Base-by-base conservation (phyloP, 1,284 basidiomycete genomes). In the Irpex sp. region DNA sequence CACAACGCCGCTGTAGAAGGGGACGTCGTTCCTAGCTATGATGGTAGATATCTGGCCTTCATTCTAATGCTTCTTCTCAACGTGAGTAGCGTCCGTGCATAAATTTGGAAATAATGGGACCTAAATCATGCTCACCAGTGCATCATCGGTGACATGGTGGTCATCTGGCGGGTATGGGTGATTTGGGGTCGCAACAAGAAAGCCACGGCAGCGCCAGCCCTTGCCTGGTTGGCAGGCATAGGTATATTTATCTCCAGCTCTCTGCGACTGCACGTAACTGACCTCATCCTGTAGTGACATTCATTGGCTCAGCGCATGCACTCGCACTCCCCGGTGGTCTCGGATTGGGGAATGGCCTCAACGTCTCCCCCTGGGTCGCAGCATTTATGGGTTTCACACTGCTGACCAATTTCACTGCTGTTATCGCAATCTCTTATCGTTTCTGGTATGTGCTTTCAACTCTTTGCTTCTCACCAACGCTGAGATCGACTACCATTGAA, bases 91-190 rank as follows among this genome's bases (percentile, higher is more conserved):
- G n/a, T n/a, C n/a, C n/a, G n/a, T n/a, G n/a, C n/a, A n/a, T n/a
- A n/a, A n/a, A n/a, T n/a, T n/a, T n/a, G n/a, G n/a, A n/a, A n/a
- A n/a, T n/a, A n/a, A n/a, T n/a, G n/a, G n/a, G n/a, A n/a, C n/a
- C n/a, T n/a, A n/a, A n/a, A n/a, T n/a, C n/a, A n/a, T n/a, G n/a
- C n/a, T n/a, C n/a, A n/a, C n/a, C n/a, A n/a, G 68, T 69, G 68
- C 22, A 69, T 69, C 4, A 10, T 69, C 13, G 68, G 68, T 3
- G 68, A 69, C 27, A 6, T 45, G 24, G 62, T 69, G 18, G 64
- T 69, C 10, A 45, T 64, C 4, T 69, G 68, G 68, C 32, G 68
- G 32, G 68, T 32, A 6, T 69, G 68, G 62, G 68, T 58, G 7
- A 9, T 69, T n/a, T 69, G 68, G 65, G 44, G 54, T 44, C 63